Percentiles rank a stretch among this genome's conserved stretches.
Evolutionary conservation across 2,329 filamentous ascomycete genomes (phyloP).

Genomic region (Ophiostoma ulmi): DNA sequence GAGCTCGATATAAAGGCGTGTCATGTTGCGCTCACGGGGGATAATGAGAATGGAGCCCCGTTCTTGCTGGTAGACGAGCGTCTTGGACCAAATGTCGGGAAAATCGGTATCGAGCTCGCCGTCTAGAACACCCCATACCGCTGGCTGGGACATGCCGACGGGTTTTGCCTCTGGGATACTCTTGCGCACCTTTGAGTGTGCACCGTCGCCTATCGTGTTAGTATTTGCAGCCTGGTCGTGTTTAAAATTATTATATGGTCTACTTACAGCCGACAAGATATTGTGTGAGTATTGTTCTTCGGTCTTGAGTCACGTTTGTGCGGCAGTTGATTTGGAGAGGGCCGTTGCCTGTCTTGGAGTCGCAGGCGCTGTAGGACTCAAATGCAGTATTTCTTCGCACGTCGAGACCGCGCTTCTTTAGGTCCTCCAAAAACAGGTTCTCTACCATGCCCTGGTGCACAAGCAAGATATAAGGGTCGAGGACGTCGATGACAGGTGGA

Average conservation of each 20-base stretch:
- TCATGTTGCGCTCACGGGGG: slow-evolving; percentile 67
- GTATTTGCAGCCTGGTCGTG: neutral
- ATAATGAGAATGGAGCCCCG: slow-evolving; percentile 68
- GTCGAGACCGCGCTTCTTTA: slow-evolving; percentile 57
- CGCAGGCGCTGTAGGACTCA: slow-evolving; percentile 49
- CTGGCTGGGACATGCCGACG: slow-evolving; percentile 30
- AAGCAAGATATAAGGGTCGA: slow-evolving; percentile 52
- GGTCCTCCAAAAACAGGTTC: slow-evolving; percentile 62
- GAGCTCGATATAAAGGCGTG: slow-evolving; percentile 57
- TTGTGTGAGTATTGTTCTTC: slow-evolving; percentile 45
- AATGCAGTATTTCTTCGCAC: slow-evolving; percentile 63
- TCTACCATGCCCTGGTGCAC: slow-evolving; percentile 74
- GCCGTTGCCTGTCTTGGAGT: slow-evolving; percentile 40
- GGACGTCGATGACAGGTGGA: slow-evolving; percentile 49
- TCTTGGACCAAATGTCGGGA: slow-evolving; percentile 71
- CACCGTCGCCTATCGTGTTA: slow-evolving; percentile 53
- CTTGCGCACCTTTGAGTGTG: slow-evolving; percentile 64
- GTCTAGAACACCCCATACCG: slow-evolving; percentile 66
- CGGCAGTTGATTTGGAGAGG: slow-evolving; percentile 49
- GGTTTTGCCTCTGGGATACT: slow-evolving; percentile 45
- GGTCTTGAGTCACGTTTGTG: slow-evolving; percentile 48
- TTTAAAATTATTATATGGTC: neutral
- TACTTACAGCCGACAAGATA: slow-evolving; percentile 61
- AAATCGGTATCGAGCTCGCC: slow-evolving; percentile 67
- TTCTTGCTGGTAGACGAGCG: slow-evolving; percentile 61